Evolutionary conservation across 2,329 filamentous ascomycete species (phyloP), one percentile per base, ranked within the genome.

Genomic region (Aspergillus puulaauensis): DNA sequence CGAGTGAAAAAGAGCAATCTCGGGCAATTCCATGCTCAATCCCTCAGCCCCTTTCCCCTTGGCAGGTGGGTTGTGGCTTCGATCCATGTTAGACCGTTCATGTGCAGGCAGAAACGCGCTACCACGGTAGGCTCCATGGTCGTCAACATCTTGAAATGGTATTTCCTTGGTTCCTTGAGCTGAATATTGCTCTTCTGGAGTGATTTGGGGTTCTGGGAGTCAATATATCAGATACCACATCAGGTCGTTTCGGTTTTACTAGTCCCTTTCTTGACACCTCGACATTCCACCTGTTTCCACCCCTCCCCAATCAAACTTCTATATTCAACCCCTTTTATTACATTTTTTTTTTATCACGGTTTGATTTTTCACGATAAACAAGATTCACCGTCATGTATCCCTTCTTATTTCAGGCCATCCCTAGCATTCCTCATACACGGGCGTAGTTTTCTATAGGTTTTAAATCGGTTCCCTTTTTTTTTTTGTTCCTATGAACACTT

Each of bases 351-450:
- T 21, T n/a, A 17, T 57, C 55, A 35, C 46, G 55, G 46, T 58
- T 58, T 61, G 48, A 51, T 51, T 61, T 66, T 64, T 73, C 66
- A 76, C 69, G 75, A 76, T 76, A 76, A 73, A 73, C 66, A 75
- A 77, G 76, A 78, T 78, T 75, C 76, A 77, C 76, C 72, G 62
- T 78, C 76, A 77, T 78, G 76, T 78, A 78, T 67, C 69, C 73
- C 73, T 71, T 64, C 52, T 61, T 64, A 27, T 54, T 60, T 64
- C 40, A 56, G 46, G 54, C 45, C 47, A 50, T 4, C 40, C 67
- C 67, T 71, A 74, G 73, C 70, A 73, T 73, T 66, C 62, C 65
- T 71, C 72, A 74, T 75, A 74, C 73, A 73, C 70, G 68, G 72
- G 73, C 72, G 73, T 70, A 72, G 63, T 67, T 67, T 61, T 68